Percentiles rank a stretch among this genome's conserved stretches.
Conservation (phyloP, 768 basidiomycete species). For the Exsudoporus frostii region DNA sequence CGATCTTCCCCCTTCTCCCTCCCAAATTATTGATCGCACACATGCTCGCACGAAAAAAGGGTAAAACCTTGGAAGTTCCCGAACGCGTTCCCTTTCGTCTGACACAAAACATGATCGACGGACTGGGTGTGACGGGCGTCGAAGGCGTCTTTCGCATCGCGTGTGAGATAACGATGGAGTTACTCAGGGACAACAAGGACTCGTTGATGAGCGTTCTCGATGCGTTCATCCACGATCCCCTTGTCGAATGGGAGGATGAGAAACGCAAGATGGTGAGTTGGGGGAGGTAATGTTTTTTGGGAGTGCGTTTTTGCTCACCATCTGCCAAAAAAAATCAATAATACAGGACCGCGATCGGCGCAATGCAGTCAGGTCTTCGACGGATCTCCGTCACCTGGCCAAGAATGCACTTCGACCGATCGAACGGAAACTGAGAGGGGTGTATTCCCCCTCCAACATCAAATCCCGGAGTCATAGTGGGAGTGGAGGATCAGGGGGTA, state of each 20-base stretch:
- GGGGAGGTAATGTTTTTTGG: background rate
- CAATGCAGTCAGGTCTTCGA: slow-evolving; percentile 46
- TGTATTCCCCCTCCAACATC: slow-evolving; percentile 49
- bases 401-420: slow-evolving; percentile 78
- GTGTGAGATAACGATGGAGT: slow-evolving; percentile 84
- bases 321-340: too few species aligned
- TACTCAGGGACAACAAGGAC: slow-evolving; percentile 88
- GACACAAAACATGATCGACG: slow-evolving; percentile 91
- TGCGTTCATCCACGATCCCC: slow-evolving; percentile 94
- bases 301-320: background rate
- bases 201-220: slow-evolving; percentile 93
- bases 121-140: slow-evolving; percentile 87
- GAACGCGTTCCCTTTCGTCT: slow-evolving; percentile 94
- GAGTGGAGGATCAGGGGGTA: slow-evolving; percentile 18
- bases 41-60: slow-evolving; percentile 35
- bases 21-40: too few species aligned
- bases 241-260: slow-evolving; percentile 93
- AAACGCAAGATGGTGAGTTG: slow-evolving; percentile 56
- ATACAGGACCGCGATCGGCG: slow-evolving; percentile 44
- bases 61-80: slow-evolving; percentile 80
- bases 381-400: slow-evolving; percentile 65
- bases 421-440: slow-evolving; percentile 75
- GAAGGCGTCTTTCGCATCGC: slow-evolving; percentile 93
- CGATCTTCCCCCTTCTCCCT: too few species aligned
- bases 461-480: slow-evolving; percentile 38